phyloP scores from a whole-genome alignment of 129 eudicot species.

The Chrysanthemum lavandulifolium region DNA sequence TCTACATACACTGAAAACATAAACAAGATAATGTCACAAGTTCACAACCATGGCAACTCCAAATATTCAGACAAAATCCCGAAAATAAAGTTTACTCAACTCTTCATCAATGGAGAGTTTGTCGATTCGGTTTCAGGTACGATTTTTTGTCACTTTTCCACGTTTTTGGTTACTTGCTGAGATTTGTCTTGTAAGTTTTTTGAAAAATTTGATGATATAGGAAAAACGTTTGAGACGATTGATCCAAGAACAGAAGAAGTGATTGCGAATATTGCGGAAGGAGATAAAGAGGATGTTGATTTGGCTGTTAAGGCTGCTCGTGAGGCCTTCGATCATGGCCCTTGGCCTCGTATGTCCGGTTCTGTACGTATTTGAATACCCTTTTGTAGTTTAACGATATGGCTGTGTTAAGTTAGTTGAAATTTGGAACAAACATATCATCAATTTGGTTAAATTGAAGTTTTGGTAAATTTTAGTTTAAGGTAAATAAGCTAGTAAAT shows the following conservation, averaged over 20 bases:
- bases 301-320: conserved; percentile 94
- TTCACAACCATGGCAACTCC: conserved; percentile 29
- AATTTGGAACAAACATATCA: too few species aligned
- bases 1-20: not conserved
- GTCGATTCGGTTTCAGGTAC: conserved; percentile 79
- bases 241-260: conserved; percentile 83
- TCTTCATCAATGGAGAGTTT: conserved; percentile 81
- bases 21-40: conserved; percentile 20
- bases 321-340: conserved; percentile 81
- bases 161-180: not conserved
- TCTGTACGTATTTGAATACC: conserved; percentile 19
- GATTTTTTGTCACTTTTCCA: not conserved
- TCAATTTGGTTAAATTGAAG: too few species aligned
- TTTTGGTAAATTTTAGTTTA: too few species aligned
- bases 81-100: conserved; percentile 71
- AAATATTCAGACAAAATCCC: conserved; percentile 43
- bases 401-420: not conserved
- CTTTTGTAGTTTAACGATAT: too few species aligned
- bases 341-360: conserved; percentile 93
- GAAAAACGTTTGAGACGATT: conserved; percentile 72
- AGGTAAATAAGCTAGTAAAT: too few species aligned
- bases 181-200: not conserved
- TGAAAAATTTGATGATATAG: conserved; percentile 40
- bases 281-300: conserved; percentile 75
- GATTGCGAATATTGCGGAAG: conserved; percentile 64